Evolutionary conservation across 2,329 filamentous ascomycete genomes (phyloP), one percentile per base, ranked within the genome.

Genomic region (Alternaria brassicae): DNA sequence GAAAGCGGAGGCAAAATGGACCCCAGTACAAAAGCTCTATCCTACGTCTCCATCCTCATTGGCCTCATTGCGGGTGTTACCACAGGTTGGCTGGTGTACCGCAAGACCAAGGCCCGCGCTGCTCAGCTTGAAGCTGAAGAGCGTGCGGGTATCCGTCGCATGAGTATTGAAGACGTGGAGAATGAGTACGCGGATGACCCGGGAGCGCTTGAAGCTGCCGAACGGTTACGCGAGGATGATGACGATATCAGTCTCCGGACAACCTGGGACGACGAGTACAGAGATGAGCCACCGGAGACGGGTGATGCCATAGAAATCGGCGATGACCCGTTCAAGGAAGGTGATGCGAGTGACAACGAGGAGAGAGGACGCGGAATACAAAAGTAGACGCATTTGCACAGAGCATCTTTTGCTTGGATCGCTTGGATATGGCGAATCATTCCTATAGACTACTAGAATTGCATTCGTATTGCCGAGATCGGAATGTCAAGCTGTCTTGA

Each of bases 1-100:
- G 91, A 96, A 70, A 86, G 87, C 56, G 91, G 89, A 63, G 92
- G 91, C 73, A 86, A 90, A 67, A 97, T 98, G 94, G 88, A 91
- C 60, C 79, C 85, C 3, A 84, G 85, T 63, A 91, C 91, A 63
- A 95, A 93, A 77, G 84, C 88, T 27, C 82, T 98, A 70, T 96
- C 95, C 79, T 97, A 96, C 76, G 78, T 89, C 23, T 90, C 88
- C 79, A 97, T 98, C 77, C 73, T 87, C 13, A 77, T 93, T 58
- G 91, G 92, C 27, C 85, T 86, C 49, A 72, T 86, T 21, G 81
- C 96, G 12, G 95, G 95, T 44, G 80, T 90, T 21, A 84, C 82
- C 25, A 93, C 95, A 2, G 94, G 92, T 15, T 90, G 88, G 78
- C 83, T 96, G 78, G 96, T 99, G 75, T 99, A 97, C 81, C 85